Evolutionary conservation across 805 yeast species (phyloP).

Genomic region (Yamadazyma ubonensis): DNA sequence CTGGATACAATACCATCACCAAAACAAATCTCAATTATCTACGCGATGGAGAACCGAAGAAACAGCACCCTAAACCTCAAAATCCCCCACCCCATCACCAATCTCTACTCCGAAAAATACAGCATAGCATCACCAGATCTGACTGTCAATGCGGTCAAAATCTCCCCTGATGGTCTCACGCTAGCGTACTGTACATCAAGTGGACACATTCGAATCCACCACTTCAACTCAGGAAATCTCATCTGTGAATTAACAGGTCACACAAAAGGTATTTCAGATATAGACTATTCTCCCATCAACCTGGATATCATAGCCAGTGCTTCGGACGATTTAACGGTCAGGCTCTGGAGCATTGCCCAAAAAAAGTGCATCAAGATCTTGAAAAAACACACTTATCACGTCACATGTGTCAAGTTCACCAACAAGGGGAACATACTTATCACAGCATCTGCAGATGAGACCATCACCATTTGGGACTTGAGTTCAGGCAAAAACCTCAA

Average conservation of each 20-base stretch:
- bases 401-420: slow-evolving; percentile 68
- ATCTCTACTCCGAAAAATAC: slow-evolving; percentile 8
- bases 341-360: slow-evolving; percentile 63
- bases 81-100: not conserved
- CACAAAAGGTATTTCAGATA: slow-evolving; percentile 65
- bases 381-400: slow-evolving; percentile 82
- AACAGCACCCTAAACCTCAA: too few species aligned
- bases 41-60: too few species aligned
- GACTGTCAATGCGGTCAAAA: slow-evolving; percentile 29
- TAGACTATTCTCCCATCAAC: slow-evolving; percentile 73
- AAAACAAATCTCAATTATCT: too few species aligned
- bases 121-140: not conserved
- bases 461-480: slow-evolving; percentile 87
- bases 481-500: slow-evolving; percentile 65
- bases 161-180: slow-evolving; percentile 59
- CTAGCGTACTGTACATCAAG: slow-evolving; percentile 52
- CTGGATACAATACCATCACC: too few species aligned
- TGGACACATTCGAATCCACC: slow-evolving; percentile 27
- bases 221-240: slow-evolving; percentile 26
- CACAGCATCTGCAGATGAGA: slow-evolving; percentile 87
- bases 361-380: slow-evolving; percentile 53
- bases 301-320: slow-evolving; percentile 73
- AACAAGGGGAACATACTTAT: slow-evolving; percentile 74
- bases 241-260: slow-evolving; percentile 53
- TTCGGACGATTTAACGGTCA: slow-evolving; percentile 79